Base-by-base conservation (phyloP, 371 early-diverging fungal genomes). In the Mucor indicus region DNA sequence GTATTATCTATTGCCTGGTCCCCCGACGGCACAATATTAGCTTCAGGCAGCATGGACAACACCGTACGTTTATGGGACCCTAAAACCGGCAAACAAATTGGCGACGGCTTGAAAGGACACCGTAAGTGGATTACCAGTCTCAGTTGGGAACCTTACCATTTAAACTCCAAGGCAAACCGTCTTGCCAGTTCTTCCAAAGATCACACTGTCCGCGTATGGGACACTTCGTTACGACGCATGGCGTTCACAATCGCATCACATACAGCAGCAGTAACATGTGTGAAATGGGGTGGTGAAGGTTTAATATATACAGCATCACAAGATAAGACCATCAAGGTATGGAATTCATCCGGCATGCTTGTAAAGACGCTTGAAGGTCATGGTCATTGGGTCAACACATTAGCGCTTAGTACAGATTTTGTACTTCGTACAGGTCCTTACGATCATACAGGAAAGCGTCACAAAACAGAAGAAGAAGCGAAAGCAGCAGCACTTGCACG, bases 281-380 rank as follows among this genome's bases (percentile, higher is more conserved):
- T 95, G 35, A 86, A 89, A 60, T 95, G 98, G 97, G 94, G 95
- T 44, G 97, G 98, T 29, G 90, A 93, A 62, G 94, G 98, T 16
- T 64, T 90, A 48, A 79, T 98, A 51, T 94, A 94, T 70, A 84
- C 96, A 27, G 91, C 87, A 27, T 90, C 93, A 38, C 84, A 92
- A 55, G 93, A 97, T 72, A 89, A 93, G 67, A 82, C 90, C 31
- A 95, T 98, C 64, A 92, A 92, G 64, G 90, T 96, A 29, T 98
- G 97, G 96, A 84, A 92, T 54, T 72, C 86, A 31, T 63, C 89
- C 50, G 98, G 98, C 27, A 86, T 81, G 36, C 77, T 96, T 8
- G 81, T 92, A 36, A 88, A 89, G 51, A 86, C 87, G 1, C 74
- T 96, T 27, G 76, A 84, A 39, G 97, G 98, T 22, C 97, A 96